A percentile compares a stretch with the other conserved stretches of the same genome.
Conservation (phyloP, 1,284 basidiomycete genomes). For the Volvariella surrecta region DNA sequence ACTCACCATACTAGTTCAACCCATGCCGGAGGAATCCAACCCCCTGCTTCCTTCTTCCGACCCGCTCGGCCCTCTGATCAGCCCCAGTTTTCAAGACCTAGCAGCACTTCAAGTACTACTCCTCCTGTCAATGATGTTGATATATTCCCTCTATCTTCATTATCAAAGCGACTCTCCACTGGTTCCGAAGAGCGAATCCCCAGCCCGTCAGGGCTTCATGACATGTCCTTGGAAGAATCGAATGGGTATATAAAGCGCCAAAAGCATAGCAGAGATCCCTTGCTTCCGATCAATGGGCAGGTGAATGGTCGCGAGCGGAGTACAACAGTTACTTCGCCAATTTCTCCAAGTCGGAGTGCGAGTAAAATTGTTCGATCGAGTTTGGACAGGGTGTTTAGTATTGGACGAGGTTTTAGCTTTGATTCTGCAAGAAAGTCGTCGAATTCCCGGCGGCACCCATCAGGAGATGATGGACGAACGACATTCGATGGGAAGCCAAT, state of each 20-base stretch:
- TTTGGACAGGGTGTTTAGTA: constrained; percentile 43
- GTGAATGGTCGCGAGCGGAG: constrained; percentile 13
- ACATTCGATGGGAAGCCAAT: constrained; percentile 11
- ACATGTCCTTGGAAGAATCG: constrained; percentile 1
- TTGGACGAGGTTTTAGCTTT: constrained; percentile 44
- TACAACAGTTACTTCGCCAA: constrained; percentile 11
- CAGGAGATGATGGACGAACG: constrained; percentile 11
- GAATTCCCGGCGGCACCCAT: constrained; percentile 10
- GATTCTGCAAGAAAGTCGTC: constrained; percentile 34
- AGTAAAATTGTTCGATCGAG: constrained; percentile 39
- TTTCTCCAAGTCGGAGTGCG: constrained; percentile 18
- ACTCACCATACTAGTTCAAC: constrained; percentile 29
- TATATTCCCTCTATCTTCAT: constrained; percentile 20
- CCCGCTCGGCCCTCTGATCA: constrained; percentile 49
- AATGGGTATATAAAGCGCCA: constrained; percentile 26
- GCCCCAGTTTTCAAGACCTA: constrained; percentile 26
- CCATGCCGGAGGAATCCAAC: constrained; percentile 65
- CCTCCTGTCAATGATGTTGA: constrained; percentile 14
- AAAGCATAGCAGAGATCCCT: constrained; percentile 60
- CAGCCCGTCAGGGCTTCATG: neutral
- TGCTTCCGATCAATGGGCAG: constrained; percentile 40
- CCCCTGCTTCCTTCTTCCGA: constrained; percentile 66
- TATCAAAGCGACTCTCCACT: constrained; percentile 17
- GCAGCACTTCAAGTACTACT: constrained; percentile 19
- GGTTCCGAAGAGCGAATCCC: constrained; percentile 17